Evolutionary conservation across 192 early-diverging fungal genomes (phyloP).

Genomic region (Coemansia reversa): DNA sequence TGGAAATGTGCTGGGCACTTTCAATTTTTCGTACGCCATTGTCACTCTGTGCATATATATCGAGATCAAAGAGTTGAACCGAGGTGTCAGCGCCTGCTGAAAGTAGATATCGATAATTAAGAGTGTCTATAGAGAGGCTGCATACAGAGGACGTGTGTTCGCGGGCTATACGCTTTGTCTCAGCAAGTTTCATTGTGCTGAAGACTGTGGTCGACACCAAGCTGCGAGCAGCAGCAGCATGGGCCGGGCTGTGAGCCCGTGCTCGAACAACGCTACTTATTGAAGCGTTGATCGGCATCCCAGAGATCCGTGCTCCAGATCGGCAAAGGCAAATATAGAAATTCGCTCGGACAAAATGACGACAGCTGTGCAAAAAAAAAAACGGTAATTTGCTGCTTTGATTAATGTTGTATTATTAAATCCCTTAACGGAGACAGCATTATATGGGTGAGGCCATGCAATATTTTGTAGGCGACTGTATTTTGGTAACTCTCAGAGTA

Average conservation of each 20-base stretch:
- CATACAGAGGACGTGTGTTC: conserved; percentile 33
- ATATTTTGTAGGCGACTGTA: no score
- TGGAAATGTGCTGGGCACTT: conserved; percentile 13
- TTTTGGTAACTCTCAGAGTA: no score
- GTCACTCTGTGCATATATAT: not conserved
- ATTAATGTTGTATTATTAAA: no score
- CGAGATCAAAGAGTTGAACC: conserved; percentile 50
- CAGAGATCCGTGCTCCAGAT: not conserved
- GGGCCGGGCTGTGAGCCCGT: conserved; percentile 15
- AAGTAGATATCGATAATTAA: conserved; percentile 33
- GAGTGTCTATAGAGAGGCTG: conserved; percentile 40
- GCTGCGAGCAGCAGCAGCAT: conserved; percentile 6
- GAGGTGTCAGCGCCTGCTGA: conserved; percentile 43
- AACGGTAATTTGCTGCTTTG: no score
- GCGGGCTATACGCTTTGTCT: conserved; percentile 32
- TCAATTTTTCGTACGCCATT: conserved; percentile 18
- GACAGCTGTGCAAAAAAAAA: no score
- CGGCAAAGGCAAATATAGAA: no score
- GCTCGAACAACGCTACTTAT: conserved; percentile 23
- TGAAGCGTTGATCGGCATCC: not conserved
- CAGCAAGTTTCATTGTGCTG: conserved; percentile 23
- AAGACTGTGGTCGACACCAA: conserved; percentile 19
- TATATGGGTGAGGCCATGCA: no score
- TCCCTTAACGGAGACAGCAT: no score
- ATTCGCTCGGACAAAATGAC: no score